Base-by-base conservation (phyloP, 2,329 filamentous ascomycete species). In the Aquanectria penicillioides region DNA sequence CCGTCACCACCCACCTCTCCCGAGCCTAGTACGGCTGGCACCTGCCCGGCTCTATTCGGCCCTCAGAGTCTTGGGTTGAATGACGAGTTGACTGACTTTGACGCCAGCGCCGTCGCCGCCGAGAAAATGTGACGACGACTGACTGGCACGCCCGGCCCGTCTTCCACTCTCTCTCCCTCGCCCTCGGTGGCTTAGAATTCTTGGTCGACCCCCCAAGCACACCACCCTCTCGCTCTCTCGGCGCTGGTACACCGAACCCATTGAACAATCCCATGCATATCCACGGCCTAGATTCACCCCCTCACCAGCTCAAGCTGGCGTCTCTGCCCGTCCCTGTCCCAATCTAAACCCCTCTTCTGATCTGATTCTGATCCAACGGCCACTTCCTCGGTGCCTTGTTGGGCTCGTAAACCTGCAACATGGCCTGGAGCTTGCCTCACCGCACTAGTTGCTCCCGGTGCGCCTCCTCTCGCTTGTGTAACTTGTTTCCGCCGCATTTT, bases 191-290 rank as follows among this genome's bases (percentile, higher is more conserved):
- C 55, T 64, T 62, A 33, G 13, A n/a, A 22, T 33, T 51, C 43
- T 38, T 54, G 12, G 41, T 50, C 40, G 33, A 48, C 64, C 55
- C 67, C 66, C 67, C 66, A 68, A 58, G 63, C 58, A 60, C 65
- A 63, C 64, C 66, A 69, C 66, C 66, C 58, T 69, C 58, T 68
- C 51, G 55, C 33, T 61, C 63, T 55, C 53, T 67, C 41, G 63
- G 41, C 59, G 36, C 31, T 64, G 52, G 18, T 37, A 63, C 64
- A 59, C 52, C 59, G 38, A 60, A 59, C 61, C 57, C 56, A 36
- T 60, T 48, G 31, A 44, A 38, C 58, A 44, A 44, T 47, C 40
- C 37, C 48, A 51, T 47, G 54, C 61, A 44, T 31, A 43, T 65
- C 23, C 18, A 37, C 36, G 52, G 46, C 56, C 34, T 67, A 64